phyloP scores from a whole-genome alignment of 306 rosid genomes.

The Rosa chinensis region DNA sequence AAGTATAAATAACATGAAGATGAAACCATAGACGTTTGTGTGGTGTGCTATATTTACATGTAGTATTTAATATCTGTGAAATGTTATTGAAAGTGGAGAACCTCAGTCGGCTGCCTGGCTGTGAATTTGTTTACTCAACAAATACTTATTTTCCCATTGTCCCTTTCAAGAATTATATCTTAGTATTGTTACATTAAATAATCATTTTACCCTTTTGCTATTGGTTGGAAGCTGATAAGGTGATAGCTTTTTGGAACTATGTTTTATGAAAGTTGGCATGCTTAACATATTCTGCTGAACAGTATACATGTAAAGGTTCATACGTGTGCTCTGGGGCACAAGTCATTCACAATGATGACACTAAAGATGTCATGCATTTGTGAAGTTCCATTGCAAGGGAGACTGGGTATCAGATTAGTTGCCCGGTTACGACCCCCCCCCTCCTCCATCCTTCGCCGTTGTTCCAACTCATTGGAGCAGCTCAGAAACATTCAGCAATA shows the following conservation, averaged over 20 bases:
- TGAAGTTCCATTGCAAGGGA: too few species aligned
- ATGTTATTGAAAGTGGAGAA: constrained; percentile 1
- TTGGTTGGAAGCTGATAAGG: neutral
- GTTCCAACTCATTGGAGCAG: neutral
- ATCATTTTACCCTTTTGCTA: neutral
- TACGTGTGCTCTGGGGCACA: neutral
- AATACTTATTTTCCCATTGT: neutral
- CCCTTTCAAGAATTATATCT: neutral
- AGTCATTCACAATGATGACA: too few species aligned
- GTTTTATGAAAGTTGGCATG: too few species aligned
- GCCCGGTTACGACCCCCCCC: too few species aligned
- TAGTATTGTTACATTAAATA: neutral
- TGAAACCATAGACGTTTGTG: constrained; percentile 8
- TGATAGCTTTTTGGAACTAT: too few species aligned
- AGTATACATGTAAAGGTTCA: neutral
- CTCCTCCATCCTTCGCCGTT: too few species aligned
- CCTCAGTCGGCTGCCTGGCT: neutral
- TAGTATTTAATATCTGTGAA: neutral
- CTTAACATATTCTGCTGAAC: too few species aligned
- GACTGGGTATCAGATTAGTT: too few species aligned
- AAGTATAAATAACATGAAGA: constrained; percentile 16
- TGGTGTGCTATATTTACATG: constrained; percentile 9
- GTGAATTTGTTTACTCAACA: neutral
- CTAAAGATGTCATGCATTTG: too few species aligned
- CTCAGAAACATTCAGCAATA: neutral